These are phyloP conservation scores for Coemansia sp. DNA, from an alignment of 192 early-diverging fungal species.

Conservation along the genomic window DNA sequence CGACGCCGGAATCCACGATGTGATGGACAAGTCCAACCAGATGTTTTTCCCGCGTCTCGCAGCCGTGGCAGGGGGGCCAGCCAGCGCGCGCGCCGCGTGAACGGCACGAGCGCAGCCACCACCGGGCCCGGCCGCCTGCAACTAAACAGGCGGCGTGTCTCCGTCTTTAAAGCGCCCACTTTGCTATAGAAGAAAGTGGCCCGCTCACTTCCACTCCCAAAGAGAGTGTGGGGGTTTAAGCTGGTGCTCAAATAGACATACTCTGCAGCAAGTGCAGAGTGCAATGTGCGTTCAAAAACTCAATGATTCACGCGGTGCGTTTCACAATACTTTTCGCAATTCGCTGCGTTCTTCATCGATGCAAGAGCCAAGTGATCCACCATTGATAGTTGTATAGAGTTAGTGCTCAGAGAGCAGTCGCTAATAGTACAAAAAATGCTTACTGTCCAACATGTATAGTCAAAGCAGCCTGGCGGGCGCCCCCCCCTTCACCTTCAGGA, in stretches of 20 bases:
- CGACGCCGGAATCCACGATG: neutral
- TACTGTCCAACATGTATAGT: neutral
- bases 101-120: no score
- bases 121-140: no score
- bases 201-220: neutral
- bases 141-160: neutral
- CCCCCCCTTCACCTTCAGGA: no score
- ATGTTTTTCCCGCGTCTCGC: conserved; percentile 1
- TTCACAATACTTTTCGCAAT: conserved; percentile 71
- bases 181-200: neutral
- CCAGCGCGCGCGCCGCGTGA: no score
- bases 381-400: conserved; percentile 59
- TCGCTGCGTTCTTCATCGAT: conserved; percentile 77
- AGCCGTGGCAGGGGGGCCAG: no score
- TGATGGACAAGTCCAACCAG: conserved; percentile 2
- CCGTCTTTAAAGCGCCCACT: conserved; percentile 6
- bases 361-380: conserved; percentile 69
- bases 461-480: no score
- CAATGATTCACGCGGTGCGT: conserved; percentile 69
- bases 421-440: neutral
- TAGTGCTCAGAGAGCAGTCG: neutral
- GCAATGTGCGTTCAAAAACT: conserved; percentile 72
- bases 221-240: conserved; percentile 19
- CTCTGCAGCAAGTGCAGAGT: conserved; percentile 41
- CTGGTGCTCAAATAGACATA: conserved; percentile 63